These are phyloP conservation scores for Coffea canephora DNA, from an alignment of 257 asterid genomes.

Conservation along the genomic window DNA sequence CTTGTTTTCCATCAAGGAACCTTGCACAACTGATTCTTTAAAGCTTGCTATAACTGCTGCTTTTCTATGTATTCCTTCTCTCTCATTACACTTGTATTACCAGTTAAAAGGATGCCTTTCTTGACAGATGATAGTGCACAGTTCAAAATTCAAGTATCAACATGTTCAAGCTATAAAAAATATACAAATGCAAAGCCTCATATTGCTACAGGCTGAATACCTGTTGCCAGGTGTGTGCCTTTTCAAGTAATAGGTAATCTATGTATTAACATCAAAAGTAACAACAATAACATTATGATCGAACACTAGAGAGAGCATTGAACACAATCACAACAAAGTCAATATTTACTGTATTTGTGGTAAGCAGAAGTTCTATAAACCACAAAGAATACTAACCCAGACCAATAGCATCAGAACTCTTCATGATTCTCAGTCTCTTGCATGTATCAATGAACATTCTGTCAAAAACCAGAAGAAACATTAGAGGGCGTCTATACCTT, in stretches of 20 bases:
- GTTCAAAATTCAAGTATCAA: not conserved
- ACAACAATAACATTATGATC: not conserved
- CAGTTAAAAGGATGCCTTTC: not conserved
- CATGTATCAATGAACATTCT: slow-evolving; percentile 50
- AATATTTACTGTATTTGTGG: not conserved
- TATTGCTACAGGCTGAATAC: not conserved
- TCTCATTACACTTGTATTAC: not conserved
- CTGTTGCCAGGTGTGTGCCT: not conserved
- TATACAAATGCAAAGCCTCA: not conserved
- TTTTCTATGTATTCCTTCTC: not conserved
- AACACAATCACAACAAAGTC: not conserved
- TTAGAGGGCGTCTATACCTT: not conserved
- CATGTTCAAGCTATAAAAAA: not conserved
- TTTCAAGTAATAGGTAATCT: not conserved
- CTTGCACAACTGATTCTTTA: not conserved
- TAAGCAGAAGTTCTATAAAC: not conserved
- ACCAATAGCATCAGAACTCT: slow-evolving; percentile 52
- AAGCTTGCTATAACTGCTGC: not conserved
- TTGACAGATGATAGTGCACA: not conserved
- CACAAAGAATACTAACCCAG: slow-evolving; percentile 33
- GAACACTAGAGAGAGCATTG: not conserved
- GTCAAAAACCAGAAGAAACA: not conserved
- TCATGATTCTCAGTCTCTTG: slow-evolving; percentile 48
- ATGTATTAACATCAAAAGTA: not conserved
- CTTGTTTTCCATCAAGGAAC: not conserved